Percentiles rank a stretch among this genome's conserved stretches.
These are phyloP conservation scores for Rosa chinensis DNA, from an alignment of 306 rosid species.

Conservation along the genomic window DNA sequence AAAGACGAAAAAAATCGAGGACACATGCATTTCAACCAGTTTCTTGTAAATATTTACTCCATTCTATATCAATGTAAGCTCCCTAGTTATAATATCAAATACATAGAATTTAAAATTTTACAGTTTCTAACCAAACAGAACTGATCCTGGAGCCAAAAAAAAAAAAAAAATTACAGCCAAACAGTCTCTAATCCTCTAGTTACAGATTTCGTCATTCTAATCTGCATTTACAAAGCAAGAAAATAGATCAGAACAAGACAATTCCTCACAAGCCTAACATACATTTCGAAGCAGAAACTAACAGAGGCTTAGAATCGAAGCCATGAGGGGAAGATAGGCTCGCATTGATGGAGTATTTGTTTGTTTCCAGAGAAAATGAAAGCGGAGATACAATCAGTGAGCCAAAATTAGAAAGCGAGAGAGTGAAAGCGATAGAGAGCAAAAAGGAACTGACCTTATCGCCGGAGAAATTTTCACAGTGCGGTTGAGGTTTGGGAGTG, in stretches of 20 bases:
- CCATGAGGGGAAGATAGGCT: neutral
- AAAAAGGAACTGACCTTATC: neutral
- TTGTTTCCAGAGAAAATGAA: neutral
- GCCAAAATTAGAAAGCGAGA: neutral
- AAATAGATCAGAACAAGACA: neutral
- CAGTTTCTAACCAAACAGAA: neutral
- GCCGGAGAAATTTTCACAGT: neutral
- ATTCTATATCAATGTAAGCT: neutral
- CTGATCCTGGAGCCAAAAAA: neutral
- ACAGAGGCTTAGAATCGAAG: neutral
- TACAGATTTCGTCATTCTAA: neutral
- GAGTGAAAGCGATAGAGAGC: neutral
- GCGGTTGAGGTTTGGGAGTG: neutral
- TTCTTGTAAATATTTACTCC: neutral
- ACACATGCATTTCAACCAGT: neutral
- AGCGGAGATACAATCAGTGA: neutral
- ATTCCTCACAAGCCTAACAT: neutral
- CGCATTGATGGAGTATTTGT: neutral
- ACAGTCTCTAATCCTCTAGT: neutral
- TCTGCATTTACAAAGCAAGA: neutral
- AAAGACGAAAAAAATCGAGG: neutral
- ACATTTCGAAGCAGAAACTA: neutral
- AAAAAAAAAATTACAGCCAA: neutral
- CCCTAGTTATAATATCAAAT: neutral
- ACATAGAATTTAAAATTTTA: too few species aligned